Conservation (phyloP, 345 rosid species). For the Luvunga scandens region DNA sequence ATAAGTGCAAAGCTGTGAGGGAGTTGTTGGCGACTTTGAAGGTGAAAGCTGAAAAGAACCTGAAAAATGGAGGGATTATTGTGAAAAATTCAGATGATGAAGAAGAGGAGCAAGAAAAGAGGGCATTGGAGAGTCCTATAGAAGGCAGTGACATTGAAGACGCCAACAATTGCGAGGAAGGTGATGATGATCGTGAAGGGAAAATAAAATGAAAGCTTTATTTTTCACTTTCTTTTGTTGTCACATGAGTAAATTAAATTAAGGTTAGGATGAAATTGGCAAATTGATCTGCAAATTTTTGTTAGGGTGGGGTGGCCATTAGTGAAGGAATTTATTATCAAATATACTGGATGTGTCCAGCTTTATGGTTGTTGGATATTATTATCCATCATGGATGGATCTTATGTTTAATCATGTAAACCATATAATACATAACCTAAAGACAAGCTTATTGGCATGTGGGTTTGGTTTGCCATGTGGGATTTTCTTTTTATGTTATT, state of each 20-base stretch:
- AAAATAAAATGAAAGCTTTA: slow-evolving; percentile 23
- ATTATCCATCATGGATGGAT: neutral
- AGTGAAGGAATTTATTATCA: neutral
- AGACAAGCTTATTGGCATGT: slow-evolving; percentile 25
- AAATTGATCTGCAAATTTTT: slow-evolving; percentile 9
- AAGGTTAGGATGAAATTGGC: neutral
- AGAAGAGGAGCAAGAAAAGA: slow-evolving; percentile 71
- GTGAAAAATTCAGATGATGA: slow-evolving; percentile 26
- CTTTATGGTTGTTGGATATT: slow-evolving; percentile 5
- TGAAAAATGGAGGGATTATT: slow-evolving; percentile 30
- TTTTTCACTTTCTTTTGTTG: neutral
- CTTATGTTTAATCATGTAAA: slow-evolving; percentile 8
- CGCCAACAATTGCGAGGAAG: slow-evolving; percentile 17
- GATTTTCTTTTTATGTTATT: slow-evolving; percentile 6
- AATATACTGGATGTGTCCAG: slow-evolving; percentile 6
- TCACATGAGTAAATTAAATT: neutral
- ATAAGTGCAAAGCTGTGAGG: slow-evolving; percentile 48
- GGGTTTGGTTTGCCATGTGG: slow-evolving; percentile 32
- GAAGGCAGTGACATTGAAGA: slow-evolving; percentile 34
- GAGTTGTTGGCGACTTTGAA: slow-evolving; percentile 57
- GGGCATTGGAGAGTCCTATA: slow-evolving; percentile 70
- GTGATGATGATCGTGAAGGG: slow-evolving; percentile 34
- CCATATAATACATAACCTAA: slow-evolving; percentile 6
- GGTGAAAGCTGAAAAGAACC: slow-evolving; percentile 41
- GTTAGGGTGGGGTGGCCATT: neutral